Base-by-base conservation (phyloP, 306 rosid species). In the Medicago truncatula region DNA sequence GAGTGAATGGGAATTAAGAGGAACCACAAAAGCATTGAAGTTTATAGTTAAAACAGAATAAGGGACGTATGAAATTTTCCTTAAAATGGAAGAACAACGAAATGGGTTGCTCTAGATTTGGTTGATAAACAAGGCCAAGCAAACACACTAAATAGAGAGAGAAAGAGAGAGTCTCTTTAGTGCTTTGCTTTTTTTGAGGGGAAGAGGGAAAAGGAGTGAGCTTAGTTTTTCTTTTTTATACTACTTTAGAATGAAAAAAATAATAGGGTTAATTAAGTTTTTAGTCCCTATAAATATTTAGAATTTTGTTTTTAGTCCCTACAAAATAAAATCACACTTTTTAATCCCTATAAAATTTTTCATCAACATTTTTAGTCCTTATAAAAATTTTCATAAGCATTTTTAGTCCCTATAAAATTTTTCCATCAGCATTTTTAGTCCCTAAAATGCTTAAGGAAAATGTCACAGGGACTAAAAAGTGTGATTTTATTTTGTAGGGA, bases 91-190 rank as follows among this genome's bases (percentile, higher is more conserved):
- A 75, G 77, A 81, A 76, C 63, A 74, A 71, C 13, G 68, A 83
- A 80, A 80, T 77, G 87, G 89, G 88, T 59, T 34, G 59, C 73
- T 80, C 82, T 62, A 75, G 98, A 93, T 87, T 89, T 83, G 88
- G 84, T 71, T 65, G 81, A 83, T 77, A 81, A 77, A 50, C 83
- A 81, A 44, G 80, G 83, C 82, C 79, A 67, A 66, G 77, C 84
- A 79, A 81, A 61, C 85, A 49, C 84, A 66, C 61, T 28, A 61
- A 15, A 65, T 18, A 53, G 83, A 74, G 54, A 53, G 69, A 57
- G 66, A 70, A 65, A 70, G 43, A 64, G 39, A 11, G 64, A n/a
- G n/a, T n/a, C n/a, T 28, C 36, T 41, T 43, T 23, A 52, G 53
- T 44, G 78, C 70, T 66, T 66, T 65, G 67, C 70, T 63, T 63